These are phyloP conservation scores for Nemania bipapillata DNA, from an alignment of 2,329 filamentous ascomycete species.

Conservation along the genomic window DNA sequence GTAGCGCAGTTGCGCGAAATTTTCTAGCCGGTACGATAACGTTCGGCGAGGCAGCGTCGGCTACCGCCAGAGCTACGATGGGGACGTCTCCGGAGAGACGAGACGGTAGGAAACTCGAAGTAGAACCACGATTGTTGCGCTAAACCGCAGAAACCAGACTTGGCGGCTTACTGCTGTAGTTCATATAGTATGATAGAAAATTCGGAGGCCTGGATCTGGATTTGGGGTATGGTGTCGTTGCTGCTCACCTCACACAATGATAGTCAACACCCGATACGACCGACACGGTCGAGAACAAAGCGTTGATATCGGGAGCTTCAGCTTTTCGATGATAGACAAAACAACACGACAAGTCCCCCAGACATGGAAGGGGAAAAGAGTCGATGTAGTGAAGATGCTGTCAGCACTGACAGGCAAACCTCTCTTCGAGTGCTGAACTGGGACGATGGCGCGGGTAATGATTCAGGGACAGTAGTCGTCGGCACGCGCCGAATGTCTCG, in stretches of 20 bases:
- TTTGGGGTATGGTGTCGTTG: conserved; percentile 8
- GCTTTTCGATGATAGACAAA: conserved; percentile 37
- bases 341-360: conserved; percentile 6
- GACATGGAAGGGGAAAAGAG: conserved; percentile 31
- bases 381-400: conserved; percentile 37
- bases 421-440: conserved; percentile 5
- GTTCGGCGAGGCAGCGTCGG: conserved; percentile 49
- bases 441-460: not conserved
- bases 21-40: conserved; percentile 52
- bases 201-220: conserved; percentile 1
- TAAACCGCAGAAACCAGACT: conserved; percentile 23
- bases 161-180: conserved; percentile 23
- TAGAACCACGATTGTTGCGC: conserved; percentile 18
- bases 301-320: conserved; percentile 34
- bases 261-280: not conserved
- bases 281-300: conserved; percentile 16
- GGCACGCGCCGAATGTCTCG: conserved; percentile 29
- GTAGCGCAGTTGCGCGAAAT: conserved; percentile 51
- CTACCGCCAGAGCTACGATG: conserved; percentile 53
- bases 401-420: conserved; percentile 5
- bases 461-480: conserved; percentile 15
- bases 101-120: conserved; percentile 14
- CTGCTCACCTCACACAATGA: not conserved
- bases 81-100: conserved; percentile 44
- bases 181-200: conserved; percentile 10